Percentiles rank a stretch among this genome's conserved stretches.
Conservation (phyloP, 306 rosid genomes). For the Canavalia gladiata region DNA sequence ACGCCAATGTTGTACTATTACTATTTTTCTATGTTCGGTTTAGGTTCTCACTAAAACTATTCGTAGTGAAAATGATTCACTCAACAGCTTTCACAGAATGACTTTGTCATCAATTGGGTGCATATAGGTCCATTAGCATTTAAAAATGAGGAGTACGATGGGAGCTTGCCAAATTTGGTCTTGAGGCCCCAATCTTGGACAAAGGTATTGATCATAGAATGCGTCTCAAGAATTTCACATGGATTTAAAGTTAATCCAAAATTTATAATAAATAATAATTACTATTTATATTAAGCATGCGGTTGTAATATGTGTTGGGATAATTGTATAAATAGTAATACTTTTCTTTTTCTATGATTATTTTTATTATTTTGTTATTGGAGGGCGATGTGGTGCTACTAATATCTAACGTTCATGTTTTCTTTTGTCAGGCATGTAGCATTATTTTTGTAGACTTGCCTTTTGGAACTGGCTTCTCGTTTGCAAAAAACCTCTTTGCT, state of each 20-base stretch:
- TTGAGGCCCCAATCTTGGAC: conserved; percentile 75
- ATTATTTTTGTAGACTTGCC: conserved; percentile 73
- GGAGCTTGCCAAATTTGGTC: conserved; percentile 61
- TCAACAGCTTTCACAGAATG: neutral
- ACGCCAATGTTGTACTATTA: neutral
- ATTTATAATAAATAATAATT: neutral
- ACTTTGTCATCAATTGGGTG: conserved; percentile 7
- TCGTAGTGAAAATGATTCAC: conserved; percentile 3
- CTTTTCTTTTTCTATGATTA: neutral
- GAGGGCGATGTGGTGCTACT: neutral
- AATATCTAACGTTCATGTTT: neutral
- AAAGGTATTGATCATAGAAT: conserved; percentile 51
- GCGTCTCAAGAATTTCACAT: neutral
- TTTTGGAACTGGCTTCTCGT: conserved; percentile 74
- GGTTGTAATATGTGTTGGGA: conserved; percentile 30
- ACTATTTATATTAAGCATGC: neutral
- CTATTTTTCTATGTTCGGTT: neutral
- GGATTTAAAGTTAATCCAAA: neutral
- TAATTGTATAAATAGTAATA: neutral
- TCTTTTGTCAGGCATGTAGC: conserved; percentile 51
- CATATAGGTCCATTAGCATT: conserved; percentile 63
- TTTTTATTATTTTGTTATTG: neutral
- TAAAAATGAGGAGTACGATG: conserved; percentile 57
- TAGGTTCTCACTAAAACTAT: neutral
- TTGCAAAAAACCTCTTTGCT: conserved; percentile 43